These are phyloP conservation scores for Achlya hypogyna DNA, from an alignment of 352 stramenopile genomes.

Conservation along the genomic window DNA sequence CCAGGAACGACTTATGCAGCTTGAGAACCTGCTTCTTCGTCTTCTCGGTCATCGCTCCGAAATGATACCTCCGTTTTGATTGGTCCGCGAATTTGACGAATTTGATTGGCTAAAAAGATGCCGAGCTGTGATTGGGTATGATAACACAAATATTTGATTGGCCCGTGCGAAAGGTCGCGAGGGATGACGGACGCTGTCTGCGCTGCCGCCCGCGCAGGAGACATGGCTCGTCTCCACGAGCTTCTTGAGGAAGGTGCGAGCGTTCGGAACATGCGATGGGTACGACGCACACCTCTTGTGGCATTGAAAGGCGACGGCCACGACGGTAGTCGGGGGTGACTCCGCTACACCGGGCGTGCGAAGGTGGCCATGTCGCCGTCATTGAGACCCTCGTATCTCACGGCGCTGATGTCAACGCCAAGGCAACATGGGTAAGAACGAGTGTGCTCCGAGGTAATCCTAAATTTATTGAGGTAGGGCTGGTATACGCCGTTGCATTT, in stretches of 20 bases:
- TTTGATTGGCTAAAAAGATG: neutral
- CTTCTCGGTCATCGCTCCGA: neutral
- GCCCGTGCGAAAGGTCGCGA: neutral
- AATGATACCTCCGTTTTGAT: neutral
- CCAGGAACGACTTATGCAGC: constrained; percentile 9
- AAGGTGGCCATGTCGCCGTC: constrained; percentile 32
- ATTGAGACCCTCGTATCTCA: constrained; percentile 36
- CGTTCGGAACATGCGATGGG: constrained; percentile 50
- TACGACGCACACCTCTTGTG: constrained; percentile 20
- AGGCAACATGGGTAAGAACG: constrained; percentile 46
- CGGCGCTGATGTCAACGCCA: constrained; percentile 43
- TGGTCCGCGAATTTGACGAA: too few relatives aligned
- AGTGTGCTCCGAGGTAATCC: neutral
- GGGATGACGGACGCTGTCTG: neutral
- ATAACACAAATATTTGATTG: neutral
- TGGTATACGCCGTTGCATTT: constrained; percentile 75
- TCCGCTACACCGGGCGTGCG: constrained; percentile 54
- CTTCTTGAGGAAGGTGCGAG: neutral
- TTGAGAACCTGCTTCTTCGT: constrained; percentile 10
- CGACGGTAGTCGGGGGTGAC: constrained; percentile 47
- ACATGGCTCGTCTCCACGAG: neutral
- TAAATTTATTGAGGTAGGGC: constrained; percentile 27
- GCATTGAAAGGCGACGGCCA: neutral
- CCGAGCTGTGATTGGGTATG: neutral
- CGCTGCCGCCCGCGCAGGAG: too few relatives aligned